Evolutionary conservation across 495 filamentous ascomycete genomes (phyloP).

Genomic region (Podospora pseudopauciseta): DNA sequence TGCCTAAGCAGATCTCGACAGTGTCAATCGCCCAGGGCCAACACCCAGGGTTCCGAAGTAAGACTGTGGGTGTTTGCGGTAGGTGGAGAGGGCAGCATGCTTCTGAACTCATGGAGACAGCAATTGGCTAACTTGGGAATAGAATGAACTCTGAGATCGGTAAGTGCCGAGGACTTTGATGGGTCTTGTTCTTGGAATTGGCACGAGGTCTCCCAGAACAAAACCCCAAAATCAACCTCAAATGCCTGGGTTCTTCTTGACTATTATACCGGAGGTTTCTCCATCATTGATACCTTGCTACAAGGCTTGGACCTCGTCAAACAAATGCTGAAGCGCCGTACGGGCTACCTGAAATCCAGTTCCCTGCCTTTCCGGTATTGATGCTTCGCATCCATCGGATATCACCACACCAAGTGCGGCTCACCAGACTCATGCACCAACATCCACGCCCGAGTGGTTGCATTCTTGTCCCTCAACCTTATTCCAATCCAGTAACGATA

Average conservation of each 20-base stretch:
- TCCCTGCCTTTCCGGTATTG: neutral
- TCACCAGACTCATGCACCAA: neutral
- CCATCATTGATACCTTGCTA: neutral
- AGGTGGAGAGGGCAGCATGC: constrained; percentile 17
- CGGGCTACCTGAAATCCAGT: neutral
- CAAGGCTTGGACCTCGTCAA: neutral
- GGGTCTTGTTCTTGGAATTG: neutral
- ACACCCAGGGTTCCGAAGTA: neutral
- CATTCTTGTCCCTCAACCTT: neutral
- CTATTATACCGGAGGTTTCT: neutral
- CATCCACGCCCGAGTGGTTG: neutral
- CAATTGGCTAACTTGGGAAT: neutral
- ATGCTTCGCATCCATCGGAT: neutral
- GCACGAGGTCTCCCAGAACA: neutral
- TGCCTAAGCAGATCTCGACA: constrained; percentile 22
- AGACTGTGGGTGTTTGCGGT: neutral
- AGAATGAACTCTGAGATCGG: neutral
- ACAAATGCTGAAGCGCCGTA: neutral
- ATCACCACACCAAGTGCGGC: neutral
- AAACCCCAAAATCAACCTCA: neutral
- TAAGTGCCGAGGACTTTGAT: neutral
- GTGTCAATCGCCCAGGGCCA: constrained; percentile 15
- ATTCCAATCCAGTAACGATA: neutral
- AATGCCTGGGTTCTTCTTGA: neutral
- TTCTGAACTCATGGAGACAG: constrained; percentile 16